A percentile compares a stretch with the other conserved stretches of the same genome.
Evolutionary conservation across 1,284 basidiomycete genomes (phyloP).

Genomic region (Filobasidium uniguttulatum): DNA sequence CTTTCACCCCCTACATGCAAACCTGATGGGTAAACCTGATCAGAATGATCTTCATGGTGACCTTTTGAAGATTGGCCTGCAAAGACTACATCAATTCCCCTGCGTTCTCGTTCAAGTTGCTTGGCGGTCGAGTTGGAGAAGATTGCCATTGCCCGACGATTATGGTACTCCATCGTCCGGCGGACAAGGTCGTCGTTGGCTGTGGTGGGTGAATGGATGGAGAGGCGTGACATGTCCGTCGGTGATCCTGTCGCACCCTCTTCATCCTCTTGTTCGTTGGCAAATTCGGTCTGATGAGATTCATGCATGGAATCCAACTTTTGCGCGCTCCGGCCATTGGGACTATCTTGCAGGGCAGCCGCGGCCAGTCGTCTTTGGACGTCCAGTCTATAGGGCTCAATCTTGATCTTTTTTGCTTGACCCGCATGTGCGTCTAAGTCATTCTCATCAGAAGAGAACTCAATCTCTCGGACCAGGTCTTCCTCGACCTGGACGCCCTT

Average conservation of each 20-base stretch:
- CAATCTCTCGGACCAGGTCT: constrained; percentile 10
- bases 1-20: background rate
- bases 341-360: background rate
- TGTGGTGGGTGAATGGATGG: constrained; percentile 10
- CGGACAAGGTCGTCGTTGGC: constrained; percentile 9
- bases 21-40: background rate
- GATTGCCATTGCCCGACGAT: constrained; percentile 12
- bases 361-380: constrained; percentile 9
- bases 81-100: constrained; percentile 5
- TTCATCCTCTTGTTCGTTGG: background rate
- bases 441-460: constrained; percentile 3
- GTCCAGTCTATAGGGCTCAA: constrained; percentile 13
- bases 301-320: background rate
- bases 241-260: background rate
- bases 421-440: background rate
- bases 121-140: constrained; percentile 6
- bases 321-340: background rate
- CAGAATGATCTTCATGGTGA: background rate
- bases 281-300: background rate
- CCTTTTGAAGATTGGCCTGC: constrained; percentile 6
- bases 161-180: constrained; percentile 10
- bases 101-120: background rate
- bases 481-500: constrained; percentile 3
- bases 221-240: constrained; percentile 3
- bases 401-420: constrained; percentile 5